Base-by-base conservation (phyloP, 495 filamentous ascomycete species). In the Cudoniella acicularis region DNA sequence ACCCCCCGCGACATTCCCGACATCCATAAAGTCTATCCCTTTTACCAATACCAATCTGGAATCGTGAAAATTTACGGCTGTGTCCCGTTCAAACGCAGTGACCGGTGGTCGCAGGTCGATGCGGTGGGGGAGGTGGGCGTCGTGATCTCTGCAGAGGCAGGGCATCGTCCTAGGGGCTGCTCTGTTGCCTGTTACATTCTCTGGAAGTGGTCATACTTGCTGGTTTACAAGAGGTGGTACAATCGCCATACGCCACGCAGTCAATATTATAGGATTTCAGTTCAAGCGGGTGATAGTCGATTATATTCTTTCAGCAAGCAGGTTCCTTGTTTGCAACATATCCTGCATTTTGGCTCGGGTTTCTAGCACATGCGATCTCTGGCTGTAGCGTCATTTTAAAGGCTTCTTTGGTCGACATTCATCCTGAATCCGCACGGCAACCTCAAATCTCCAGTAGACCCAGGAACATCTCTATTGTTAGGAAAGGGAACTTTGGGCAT, bases 41-140 rank as follows among this genome's bases (percentile, higher is more conserved):
- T n/a, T n/a, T n/a, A n/a, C n/a, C n/a, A n/a, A n/a, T n/a, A n/a
- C n/a, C n/a, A n/a, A n/a, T n/a, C n/a, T n/a, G n/a, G n/a, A n/a
- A n/a, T n/a, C n/a, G n/a, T n/a, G n/a, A n/a, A n/a, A n/a, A n/a
- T n/a, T n/a, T n/a, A n/a, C n/a, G n/a, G n/a, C n/a, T n/a, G n/a
- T n/a, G n/a, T n/a, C n/a, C n/a, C n/a, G n/a, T n/a, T n/a, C n/a
- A n/a, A 50, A 63, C 62, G 56, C 67, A 64, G 70, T 59, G 72
- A 63, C 72, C 68, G 62, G 56, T 63, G 63, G 72, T 71, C 72
- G 67, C 66, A 66, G 65, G 69, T 68, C 68, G 68, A 75, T 73
- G 72, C 69, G 71, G 72, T 67, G 72, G 71, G 65, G 72, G 71
- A 67, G 72, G 69, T 63, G 71, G 70, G 63, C 63, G 66, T 70